Base-by-base conservation (phyloP, 805 yeast genomes). In the Lipomyces japonicus region DNA sequence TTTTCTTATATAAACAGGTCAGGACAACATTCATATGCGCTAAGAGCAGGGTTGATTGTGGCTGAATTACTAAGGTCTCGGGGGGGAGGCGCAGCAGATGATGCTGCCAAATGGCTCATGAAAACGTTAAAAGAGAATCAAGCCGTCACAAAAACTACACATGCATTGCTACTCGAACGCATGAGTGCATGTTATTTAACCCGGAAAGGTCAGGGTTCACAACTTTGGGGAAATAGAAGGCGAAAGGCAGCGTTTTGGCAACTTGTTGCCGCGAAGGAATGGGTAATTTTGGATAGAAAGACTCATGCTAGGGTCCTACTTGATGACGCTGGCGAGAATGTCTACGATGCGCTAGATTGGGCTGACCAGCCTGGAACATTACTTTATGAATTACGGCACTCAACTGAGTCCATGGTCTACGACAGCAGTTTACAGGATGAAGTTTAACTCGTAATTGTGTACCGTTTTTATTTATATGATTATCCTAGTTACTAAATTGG, bases 191-290 rank as follows among this genome's bases (percentile, higher is more conserved):
- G 83, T 19, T 81, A 77, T 59, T 67, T 63, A 39, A 53, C 64
- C 7, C 62, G 59, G 16, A 44, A 43, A 14, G 47, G 49, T 6
- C 24, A 45, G 7, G 52, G 60, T n/a, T 42, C 51, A n/a, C 34
- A 57, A 45, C 46, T 50, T 34, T 55, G 40, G 53, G 59, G 59
- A 19, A 78, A 84, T 2, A 71, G 95, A 50, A 68, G 68, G 44
- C 75, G 97, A 47, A 88, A 88, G 63, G 79, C 89, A 1, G 79
- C 86, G 0, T 72, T 90, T 25, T 89, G 95, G 87, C 75, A 76
- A 57, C 64, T 89, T 24, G 64, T 89, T 24, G 82, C 96, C 0
- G 83, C 88, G 4, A 77, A 77, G 48, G 86, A 84, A 62, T 81
- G 95, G 84, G 74, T 75, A 14, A 70, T 60, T 31, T 57, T 67